Base-by-base conservation (phyloP, 768 basidiomycete species). In the Collybia mongolica region DNA sequence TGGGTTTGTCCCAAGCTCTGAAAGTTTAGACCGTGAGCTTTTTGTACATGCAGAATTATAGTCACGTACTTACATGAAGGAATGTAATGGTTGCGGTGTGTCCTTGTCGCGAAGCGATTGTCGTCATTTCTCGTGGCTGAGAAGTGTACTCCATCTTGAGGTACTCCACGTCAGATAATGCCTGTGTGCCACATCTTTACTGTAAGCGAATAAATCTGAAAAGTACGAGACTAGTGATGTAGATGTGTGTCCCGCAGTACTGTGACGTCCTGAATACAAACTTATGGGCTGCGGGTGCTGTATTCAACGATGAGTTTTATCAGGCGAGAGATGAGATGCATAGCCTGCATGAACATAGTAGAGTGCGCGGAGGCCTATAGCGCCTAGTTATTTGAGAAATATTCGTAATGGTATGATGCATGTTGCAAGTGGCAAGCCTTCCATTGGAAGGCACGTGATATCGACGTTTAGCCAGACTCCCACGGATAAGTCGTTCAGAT, bases 81-180 rank as follows among this genome's bases (percentile, higher is more conserved):
- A 90, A 88, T 57, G 90, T 85, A 49, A 89, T 75, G 0, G 84
- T 86, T 11, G 84, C 84, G 8, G 81, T 81, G 60, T 88, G 86
- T 45, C 71, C 18, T 38, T 59, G 43, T 14, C 41, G 48, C 3
- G 65, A 54, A 46, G 60, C 54, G 44, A 64, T 57, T 12, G 54
- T 53, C 23, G 58, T 51, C 9, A 52, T 38, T 37, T 54, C 45
- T 46, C 52, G 58, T 12, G 39, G 29, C 18, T 42, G 36, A 38
- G 41, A 43, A 43, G n/a, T 26, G n/a, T 49, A 38, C 23, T 58
- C 53, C 54, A 59, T 61, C 15, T 20, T 20, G 19, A 28, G 43
- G 40, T 32, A 32, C 11, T 32, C 7, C 24, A 9, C 9, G 6
- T 3, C 32, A 3, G 32, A 32, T 4, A 4, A 26, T 26, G 7